Evolutionary conservation across 441 rosid species (phyloP), one percentile per base, ranked within the genome.

Genomic region (Iberis amara): DNA sequence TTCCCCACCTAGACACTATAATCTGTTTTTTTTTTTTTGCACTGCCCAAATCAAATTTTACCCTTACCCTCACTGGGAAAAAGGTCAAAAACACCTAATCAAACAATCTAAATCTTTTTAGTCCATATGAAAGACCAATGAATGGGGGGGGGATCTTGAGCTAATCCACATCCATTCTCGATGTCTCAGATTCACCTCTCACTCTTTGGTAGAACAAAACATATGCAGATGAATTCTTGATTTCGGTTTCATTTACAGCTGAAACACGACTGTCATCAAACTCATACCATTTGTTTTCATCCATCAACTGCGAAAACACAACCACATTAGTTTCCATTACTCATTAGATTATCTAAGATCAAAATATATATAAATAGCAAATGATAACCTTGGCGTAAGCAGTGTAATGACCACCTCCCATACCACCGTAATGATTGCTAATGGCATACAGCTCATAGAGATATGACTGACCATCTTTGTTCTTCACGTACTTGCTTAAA

Each of bases 231-330:
- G 90, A 69, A 28, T 79, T 86, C 78, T 68, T 82, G 39, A 89
- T 78, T n/a, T 89, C 97, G 3, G 78, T 41, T 64, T 89, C 95
- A 11, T 58, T 57, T 33, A 79, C 85, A 0, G 78, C 75, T 60
- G 95, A 73, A 43, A 86, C 95, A 30, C 74, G 83, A 39, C 85
- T 79, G 62, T 89, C 97, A 0, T 89, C 97, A 2, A 89, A 89
- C 64, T 80, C 85, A 69, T 89, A 86, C 97, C 97, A 89, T 64
- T 81, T 82, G 58, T 80, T 75, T 62, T 82, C 95, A 45, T 89
- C 94, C 39, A 82, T 70, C 75, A 86, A 69, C 95, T 89, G 84
- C 73, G 59, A 35, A 47, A 51, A 57, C 40, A 24, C 33, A 37
- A 44, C 51, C 45, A 57, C 21, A 18, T 18, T 18, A 18, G 21